These are phyloP conservation scores for Diospyros lotus DNA, from an alignment of 148 eudicot genomes.

Conservation along the genomic window DNA sequence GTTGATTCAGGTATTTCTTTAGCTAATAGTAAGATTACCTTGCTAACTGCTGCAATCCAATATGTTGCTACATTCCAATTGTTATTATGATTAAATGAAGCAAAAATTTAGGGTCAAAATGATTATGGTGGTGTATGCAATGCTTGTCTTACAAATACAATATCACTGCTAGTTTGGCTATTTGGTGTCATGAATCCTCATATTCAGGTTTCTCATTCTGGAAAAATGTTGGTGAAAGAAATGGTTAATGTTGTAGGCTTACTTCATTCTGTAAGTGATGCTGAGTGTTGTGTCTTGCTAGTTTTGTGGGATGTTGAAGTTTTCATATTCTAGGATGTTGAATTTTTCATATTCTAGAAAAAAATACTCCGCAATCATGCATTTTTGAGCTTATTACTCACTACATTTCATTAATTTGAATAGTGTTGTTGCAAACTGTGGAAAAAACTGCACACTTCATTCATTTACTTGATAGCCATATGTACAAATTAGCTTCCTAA, in stretches of 20 bases:
- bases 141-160: background rate
- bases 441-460: no score
- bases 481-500: no score
- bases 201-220: background rate
- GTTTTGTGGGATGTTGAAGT: slow-evolving; percentile 4
- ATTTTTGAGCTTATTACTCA: background rate
- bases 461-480: no score
- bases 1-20: background rate
- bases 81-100: background rate
- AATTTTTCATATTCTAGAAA: background rate
- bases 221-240: no score
- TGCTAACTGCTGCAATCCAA: background rate
- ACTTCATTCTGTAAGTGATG: background rate
- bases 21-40: background rate
- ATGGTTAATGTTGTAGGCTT: no score
- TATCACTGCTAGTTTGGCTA: background rate
- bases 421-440: background rate
- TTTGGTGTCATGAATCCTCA: background rate
- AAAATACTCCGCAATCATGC: background rate
- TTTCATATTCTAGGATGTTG: background rate
- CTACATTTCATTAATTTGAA: background rate
- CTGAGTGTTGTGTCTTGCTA: background rate
- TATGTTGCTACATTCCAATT: background rate
- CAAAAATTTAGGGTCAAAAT: background rate
- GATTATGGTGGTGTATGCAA: background rate